Evolutionary conservation across 768 basidiomycete genomes (phyloP), one percentile per base, ranked within the genome.

Genomic region (Tulasnella sp.): DNA sequence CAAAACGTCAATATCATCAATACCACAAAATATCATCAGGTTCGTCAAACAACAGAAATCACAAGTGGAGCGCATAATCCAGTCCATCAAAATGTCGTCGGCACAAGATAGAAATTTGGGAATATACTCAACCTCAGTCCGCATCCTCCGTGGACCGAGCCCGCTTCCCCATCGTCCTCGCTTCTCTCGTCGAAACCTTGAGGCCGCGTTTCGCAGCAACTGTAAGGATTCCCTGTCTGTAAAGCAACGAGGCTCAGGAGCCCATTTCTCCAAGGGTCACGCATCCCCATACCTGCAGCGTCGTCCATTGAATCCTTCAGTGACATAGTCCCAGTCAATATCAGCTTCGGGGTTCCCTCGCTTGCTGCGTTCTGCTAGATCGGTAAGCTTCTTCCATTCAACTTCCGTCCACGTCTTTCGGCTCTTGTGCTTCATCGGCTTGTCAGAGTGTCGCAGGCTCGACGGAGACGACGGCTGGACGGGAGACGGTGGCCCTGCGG

Each of bases 351-450:
- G 43, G 37, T 57, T 37, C 32, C 55, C 55, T 46, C 55, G 11
- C 37, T 48, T 57, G 42, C 43, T 46, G 27, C 42, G 40, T 9
- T 57, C 55, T 15, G 55, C 55, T 29, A 57, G 37, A 37, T 57
- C 55, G 34, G 46, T 49, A 32, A 57, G 55, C 42, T 57, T 57
- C 37, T 57, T 57, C 55, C 55, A 57, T 35, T 57, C 55, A 27
- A 48, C 55, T n/a, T 57, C 55, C 3, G 55, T 57, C 55, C 55
- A 57, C 17, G 55, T 57, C 35, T 57, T 57, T 14, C 55, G 55
- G 25, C 43, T 46, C 42, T 57, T 57, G 31, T 57, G 55, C 37
- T 57, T 57, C 25, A 57, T 43, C 2, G 39, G 41, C 37, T 57
- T 54, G 23, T 57, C 55, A 29, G 29, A 45, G n/a, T n/a, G n/a